Evolutionary conservation across 306 rosid genomes (phyloP).

Genomic region (Inga laurina): DNA sequence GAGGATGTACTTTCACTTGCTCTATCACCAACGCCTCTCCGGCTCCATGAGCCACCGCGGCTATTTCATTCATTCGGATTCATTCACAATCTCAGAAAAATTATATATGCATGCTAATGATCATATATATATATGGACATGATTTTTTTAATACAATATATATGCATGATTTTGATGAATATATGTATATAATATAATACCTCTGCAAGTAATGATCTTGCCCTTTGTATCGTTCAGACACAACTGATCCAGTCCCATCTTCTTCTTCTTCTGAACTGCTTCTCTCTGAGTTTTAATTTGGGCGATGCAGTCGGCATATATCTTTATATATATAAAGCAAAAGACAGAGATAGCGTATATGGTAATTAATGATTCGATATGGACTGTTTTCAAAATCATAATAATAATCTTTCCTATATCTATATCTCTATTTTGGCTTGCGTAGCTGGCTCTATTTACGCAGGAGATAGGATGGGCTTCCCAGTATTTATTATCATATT

Average conservation of each 20-base stretch:
- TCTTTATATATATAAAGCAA: background rate
- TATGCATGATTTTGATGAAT: no score
- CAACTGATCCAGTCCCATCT: background rate
- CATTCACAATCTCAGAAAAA: background rate
- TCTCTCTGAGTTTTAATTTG: background rate
- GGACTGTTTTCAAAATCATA: background rate
- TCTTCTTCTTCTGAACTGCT: background rate
- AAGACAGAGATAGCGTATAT: background rate
- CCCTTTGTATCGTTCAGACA: background rate
- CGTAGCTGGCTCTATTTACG: background rate
- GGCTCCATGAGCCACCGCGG: constrained; percentile 75
- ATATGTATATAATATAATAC: background rate
- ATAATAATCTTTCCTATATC: background rate
- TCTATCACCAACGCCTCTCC: constrained; percentile 70
- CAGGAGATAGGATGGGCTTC: background rate
- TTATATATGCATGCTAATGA: no score
- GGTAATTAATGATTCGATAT: background rate
- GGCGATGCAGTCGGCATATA: background rate
- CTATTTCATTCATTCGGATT: constrained; percentile 26
- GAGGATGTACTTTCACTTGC: constrained; percentile 69
- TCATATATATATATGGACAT: no score
- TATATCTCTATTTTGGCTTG: background rate
- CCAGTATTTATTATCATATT: background rate
- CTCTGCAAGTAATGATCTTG: constrained; percentile 24
- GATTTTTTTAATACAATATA: no score